A percentile compares a stretch with the other conserved stretches of the same genome.
Conservation (phyloP, 1,284 basidiomycete species). For the Coniferiporia sulphurascens region DNA sequence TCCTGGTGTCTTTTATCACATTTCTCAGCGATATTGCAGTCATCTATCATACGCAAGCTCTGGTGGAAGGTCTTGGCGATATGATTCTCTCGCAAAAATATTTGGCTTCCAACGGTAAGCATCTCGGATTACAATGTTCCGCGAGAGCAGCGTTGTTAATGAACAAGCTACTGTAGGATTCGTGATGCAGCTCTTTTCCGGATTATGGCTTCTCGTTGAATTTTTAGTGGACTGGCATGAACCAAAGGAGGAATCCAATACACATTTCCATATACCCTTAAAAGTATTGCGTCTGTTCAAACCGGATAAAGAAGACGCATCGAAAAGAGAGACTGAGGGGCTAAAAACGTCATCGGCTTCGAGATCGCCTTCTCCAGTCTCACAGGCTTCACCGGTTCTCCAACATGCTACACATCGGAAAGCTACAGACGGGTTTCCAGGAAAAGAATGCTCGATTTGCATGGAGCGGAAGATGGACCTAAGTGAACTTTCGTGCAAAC, state of each 20-base stretch:
- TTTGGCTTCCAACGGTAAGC: neutral
- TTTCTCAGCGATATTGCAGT: neutral
- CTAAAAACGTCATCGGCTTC: neutral
- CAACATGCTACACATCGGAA: neutral
- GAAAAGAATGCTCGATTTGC: neutral
- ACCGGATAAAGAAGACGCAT: neutral
- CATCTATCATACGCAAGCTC: neutral
- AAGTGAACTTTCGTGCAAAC: neutral
- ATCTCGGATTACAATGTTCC: neutral
- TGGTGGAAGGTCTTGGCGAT: neutral
- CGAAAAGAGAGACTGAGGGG: neutral
- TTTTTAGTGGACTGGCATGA: neutral
- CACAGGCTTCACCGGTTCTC: neutral
- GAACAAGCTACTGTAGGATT: neutral
- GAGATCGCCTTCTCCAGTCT: neutral
- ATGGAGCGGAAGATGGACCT: neutral
- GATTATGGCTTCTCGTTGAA: neutral
- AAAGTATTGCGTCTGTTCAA: neutral
- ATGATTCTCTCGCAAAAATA: neutral
- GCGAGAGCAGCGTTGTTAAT: neutral
- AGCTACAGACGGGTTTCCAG: slow-evolving; percentile 1
- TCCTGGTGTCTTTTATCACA: neutral
- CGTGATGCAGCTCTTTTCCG: neutral
- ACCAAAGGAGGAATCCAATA: neutral
- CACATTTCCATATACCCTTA: neutral